Evolutionary conservation across 441 rosid genomes (phyloP), one percentile per base, ranked within the genome.

Genomic region (Francoa sonchifolia): DNA sequence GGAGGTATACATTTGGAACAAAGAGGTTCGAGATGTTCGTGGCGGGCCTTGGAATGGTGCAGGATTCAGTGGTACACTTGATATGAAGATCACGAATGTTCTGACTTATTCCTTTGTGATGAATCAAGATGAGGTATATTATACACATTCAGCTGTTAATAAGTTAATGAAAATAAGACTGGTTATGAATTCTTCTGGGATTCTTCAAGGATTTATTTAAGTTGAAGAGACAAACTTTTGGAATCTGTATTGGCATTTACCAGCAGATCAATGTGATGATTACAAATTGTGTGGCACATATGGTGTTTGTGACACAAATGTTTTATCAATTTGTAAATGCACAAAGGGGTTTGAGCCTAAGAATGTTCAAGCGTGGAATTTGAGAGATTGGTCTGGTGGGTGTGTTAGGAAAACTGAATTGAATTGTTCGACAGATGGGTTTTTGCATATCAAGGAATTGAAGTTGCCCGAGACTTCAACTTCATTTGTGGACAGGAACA

Each of bases 401-500:
- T 87, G 96, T 39, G 50, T 58, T 3, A 62, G 92, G 59, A 66
- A 59, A 39, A 77, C 74, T 13, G 25, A 31, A 0, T 34, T 77
- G 57, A 58, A 59, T 0, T 82, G 94, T 33, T 2, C 10, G 6
- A 52, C 47, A 4, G 86, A 80, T 37, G 66, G 69, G 46, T 87
- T 87, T 54, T 29, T 73, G 58, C 59, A 20, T 11, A 6, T 79
- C 63, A 39, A 52, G 35, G 63, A 72, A 31, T 39, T 87, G 63
- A 87, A 82, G 32, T 27, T 83, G 63, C 98, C 98, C 0, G 87
- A 79, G 26, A 70, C 77, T 30, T 13, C 44, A 5, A 45, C 39
- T 2, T 12, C 87, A 1, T 52, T 36, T n/a, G 75, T 72, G 32
- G 74, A 74, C 15, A 59, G 54, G 52, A 48, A 55, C 0, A 61